Evolutionary conservation across 768 basidiomycete genomes (phyloP).

Genomic region (Phlegmacium glaucopus): DNA sequence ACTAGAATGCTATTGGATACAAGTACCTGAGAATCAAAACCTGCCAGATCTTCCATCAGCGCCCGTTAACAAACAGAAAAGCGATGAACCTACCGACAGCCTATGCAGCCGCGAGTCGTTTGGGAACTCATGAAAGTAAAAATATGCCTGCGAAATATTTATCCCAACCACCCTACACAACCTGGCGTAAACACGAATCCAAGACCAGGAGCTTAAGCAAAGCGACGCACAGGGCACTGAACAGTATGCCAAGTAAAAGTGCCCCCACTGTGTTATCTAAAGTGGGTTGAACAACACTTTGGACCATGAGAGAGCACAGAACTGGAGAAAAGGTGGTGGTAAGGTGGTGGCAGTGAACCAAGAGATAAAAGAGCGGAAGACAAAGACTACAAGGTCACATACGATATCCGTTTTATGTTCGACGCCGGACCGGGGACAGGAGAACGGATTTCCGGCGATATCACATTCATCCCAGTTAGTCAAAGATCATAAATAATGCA

Average conservation of each 20-base stretch:
- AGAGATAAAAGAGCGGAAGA: too few relatives aligned
- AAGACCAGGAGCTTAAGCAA: not conserved
- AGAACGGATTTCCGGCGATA: too few relatives aligned
- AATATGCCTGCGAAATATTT: slow-evolving; percentile 35
- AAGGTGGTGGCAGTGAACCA: too few relatives aligned
- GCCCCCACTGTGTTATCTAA: slow-evolving; percentile 40
- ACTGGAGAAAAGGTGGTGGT: too few relatives aligned
- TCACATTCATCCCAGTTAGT: too few relatives aligned
- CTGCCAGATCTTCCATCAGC: slow-evolving; percentile 8
- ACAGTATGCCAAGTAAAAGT: slow-evolving; percentile 30
- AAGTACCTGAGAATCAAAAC: slow-evolving; percentile 34
- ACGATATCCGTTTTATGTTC: too few relatives aligned
- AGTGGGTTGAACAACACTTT: slow-evolving; percentile 23
- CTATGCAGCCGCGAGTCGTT: slow-evolving; percentile 35
- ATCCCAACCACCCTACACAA: slow-evolving; percentile 34
- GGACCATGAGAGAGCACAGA: too few relatives aligned
- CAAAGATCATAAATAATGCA: too few relatives aligned
- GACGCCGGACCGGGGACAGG: too few relatives aligned
- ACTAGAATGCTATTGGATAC: not conserved
- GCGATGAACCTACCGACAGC: slow-evolving; percentile 26
- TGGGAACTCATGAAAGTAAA: slow-evolving; percentile 37
- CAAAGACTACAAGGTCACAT: too few relatives aligned
- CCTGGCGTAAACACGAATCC: not conserved
- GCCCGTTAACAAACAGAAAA: not conserved
- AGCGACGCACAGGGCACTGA: slow-evolving; percentile 31